Evolutionary conservation across 495 filamentous ascomycete species (phyloP).

Genomic region (Aspergillus cavernicola): DNA sequence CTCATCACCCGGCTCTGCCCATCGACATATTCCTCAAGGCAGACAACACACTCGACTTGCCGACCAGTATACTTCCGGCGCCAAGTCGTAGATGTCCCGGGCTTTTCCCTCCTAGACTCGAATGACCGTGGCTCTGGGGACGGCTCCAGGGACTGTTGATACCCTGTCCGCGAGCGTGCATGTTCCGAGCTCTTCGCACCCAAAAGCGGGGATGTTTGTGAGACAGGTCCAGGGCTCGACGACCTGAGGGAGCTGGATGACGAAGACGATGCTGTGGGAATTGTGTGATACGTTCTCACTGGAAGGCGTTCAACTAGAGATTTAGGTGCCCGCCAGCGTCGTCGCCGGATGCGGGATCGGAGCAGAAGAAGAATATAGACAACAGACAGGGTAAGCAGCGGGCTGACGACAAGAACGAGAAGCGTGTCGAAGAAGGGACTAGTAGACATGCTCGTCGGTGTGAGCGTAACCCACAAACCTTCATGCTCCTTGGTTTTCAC

Average conservation of each 20-base stretch:
- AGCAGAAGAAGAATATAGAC: slow-evolving; percentile 88
- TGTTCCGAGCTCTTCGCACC: slow-evolving; percentile 23
- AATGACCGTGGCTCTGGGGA: slow-evolving; percentile 46
- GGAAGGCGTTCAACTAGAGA: slow-evolving; percentile 93
- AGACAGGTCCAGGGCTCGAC: slow-evolving; percentile 51
- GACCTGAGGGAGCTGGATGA: slow-evolving; percentile 50
- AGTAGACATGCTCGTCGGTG: slow-evolving; percentile 84
- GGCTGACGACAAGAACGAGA: slow-evolving; percentile 86
- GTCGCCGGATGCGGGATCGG: slow-evolving; percentile 81
- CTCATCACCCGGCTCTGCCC: slow-evolving; percentile 95
- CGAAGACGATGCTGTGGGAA: slow-evolving; percentile 57
- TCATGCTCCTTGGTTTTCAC: slow-evolving; percentile 54
- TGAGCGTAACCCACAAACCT: slow-evolving; percentile 93
- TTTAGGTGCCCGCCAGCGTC: slow-evolving; percentile 94
- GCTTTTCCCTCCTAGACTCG: slow-evolving; percentile 47
- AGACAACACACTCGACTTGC: slow-evolving; percentile 95
- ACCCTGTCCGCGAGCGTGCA: slow-evolving; percentile 53
- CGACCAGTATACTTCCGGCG: slow-evolving; percentile 80
- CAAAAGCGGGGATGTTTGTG: slow-evolving; percentile 74
- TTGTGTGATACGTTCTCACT: slow-evolving; percentile 88
- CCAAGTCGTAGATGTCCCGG: slow-evolving; percentile 47
- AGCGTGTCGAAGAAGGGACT: slow-evolving; percentile 96
- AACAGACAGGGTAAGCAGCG: slow-evolving; percentile 84
- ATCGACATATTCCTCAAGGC: slow-evolving; percentile 93
- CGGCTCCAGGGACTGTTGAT: slow-evolving; percentile 49